Percentiles rank a stretch among this genome's conserved stretches.
phyloP scores from a whole-genome alignment of 352 stramenopile genomes.

The Globisporangium solare region DNA sequence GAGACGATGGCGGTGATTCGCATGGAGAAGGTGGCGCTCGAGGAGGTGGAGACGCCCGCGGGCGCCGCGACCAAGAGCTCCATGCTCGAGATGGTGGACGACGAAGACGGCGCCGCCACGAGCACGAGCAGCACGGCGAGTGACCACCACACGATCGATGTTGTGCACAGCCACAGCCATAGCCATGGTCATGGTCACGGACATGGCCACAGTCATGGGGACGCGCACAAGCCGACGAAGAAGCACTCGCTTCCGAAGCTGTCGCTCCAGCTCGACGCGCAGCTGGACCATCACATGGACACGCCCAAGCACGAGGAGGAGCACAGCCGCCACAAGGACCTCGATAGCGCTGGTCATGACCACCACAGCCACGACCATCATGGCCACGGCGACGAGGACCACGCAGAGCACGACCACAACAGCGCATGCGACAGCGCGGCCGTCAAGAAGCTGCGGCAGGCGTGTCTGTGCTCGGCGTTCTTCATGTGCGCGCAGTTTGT shows the following conservation, averaged over 20 bases:
- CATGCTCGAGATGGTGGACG: constrained; percentile 16
- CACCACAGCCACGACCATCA: constrained; percentile 38
- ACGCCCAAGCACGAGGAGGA: not conserved
- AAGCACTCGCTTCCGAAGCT: constrained; percentile 13
- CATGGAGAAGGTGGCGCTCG: constrained; percentile 19
- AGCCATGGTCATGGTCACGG: not conserved
- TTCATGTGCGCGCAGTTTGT: constrained; percentile 97
- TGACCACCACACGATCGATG: constrained; percentile 6
- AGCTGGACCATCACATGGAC: constrained; percentile 14
- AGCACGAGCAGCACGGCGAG: no score
- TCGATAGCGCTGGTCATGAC: constrained; percentile 25
- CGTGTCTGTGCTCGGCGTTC: constrained; percentile 77
- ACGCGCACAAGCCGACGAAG: not conserved
- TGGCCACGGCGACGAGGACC: constrained; percentile 10
- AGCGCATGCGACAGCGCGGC: constrained; percentile 29
- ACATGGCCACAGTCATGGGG: not conserved
- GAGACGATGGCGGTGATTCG: constrained; percentile 12
- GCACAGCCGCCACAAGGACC: constrained; percentile 7
- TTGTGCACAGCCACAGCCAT: not conserved
- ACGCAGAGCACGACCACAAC: constrained; percentile 11
- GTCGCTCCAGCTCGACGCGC: constrained; percentile 14
- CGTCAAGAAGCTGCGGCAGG: constrained; percentile 65
- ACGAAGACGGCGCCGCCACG: constrained; percentile 12
- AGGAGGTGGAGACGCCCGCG: constrained; percentile 16
- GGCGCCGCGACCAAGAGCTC: constrained; percentile 14